Conservation (phyloP, 352 stramenopile species). For the Vaucheria bursata region DNA sequence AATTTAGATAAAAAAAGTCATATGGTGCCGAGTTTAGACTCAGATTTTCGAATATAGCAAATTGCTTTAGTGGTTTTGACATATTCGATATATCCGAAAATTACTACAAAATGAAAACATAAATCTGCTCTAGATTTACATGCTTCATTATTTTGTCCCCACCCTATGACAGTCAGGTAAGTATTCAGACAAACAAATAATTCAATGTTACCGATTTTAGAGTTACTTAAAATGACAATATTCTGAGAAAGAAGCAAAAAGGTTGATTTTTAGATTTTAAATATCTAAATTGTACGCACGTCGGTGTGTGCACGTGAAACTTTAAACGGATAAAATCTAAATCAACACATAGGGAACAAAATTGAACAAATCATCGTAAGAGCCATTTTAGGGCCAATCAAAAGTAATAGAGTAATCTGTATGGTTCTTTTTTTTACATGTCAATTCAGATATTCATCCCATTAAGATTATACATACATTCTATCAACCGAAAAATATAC, state of each 20-base stretch:
- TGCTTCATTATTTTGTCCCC: neutral
- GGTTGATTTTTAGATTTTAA: too few species aligned
- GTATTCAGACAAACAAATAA: neutral
- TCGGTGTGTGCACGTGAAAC: too few species aligned
- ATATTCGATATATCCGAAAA: too few species aligned
- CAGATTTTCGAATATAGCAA: too few species aligned
- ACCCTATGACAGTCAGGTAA: neutral
- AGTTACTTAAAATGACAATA: too few species aligned
- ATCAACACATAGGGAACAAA: neutral
- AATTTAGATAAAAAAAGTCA: neutral
- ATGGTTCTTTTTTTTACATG: neutral
- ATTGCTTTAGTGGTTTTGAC: too few species aligned
- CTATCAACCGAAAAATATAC: neutral
- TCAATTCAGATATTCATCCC: neutral
- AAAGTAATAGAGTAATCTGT: neutral
- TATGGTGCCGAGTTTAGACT: too few species aligned
- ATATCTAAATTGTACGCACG: too few species aligned
- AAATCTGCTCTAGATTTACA: neutral
- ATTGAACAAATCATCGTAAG: neutral
- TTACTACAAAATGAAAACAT: neutral
- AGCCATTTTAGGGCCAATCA: neutral
- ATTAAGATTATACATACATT: neutral
- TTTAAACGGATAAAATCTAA: too few species aligned
- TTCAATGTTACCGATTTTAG: too few species aligned
- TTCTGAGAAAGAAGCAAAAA: too few species aligned